Base-by-base conservation (phyloP, 148 eudicot species). In the Polygonum aviculare region DNA sequence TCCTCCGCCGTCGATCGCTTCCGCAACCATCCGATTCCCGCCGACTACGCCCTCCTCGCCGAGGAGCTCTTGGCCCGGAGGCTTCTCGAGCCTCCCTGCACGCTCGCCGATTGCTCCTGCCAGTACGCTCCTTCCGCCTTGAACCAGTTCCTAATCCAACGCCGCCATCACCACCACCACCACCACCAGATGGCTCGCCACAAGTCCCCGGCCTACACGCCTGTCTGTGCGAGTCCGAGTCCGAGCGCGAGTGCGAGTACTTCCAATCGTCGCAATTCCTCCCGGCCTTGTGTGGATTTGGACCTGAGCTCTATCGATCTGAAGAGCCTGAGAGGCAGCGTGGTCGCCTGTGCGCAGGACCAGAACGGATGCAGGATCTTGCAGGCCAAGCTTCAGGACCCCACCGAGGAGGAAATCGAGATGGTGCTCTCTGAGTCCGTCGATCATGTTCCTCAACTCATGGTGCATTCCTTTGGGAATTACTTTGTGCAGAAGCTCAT, bases 401-500 rank as follows among this genome's bases (percentile, higher is more conserved):
- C 82, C 11, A 74, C 48, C 60, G 82, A 77, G 59, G 84, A 84
- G n/a, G 84, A 88, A 12, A 55, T 51, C n/a, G 63, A 51, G 75
- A 82, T 80, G 9, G 76, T 88, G 26, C 78, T 88, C 57, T 51
- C 62, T 54, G 91, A 84, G 81, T 77, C 86, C 44, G 77, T 86
- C 67, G 77, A 71, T 76, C 81, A 81, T 80, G 76, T 84, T 0
- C 81, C 75, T 63, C 86, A 88, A 18, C 85, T 88, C 41, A 86
- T 83, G 86, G 76, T 73, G 65, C 78, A 88, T 72, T 84, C 87
- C 4, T 86, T 88, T 72, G 91, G 87, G 9, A 88, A 89, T 75
- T 85, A 89, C 75, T 88, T 89, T 54, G 80, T 89, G 80, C 90
- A 89, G 31, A 89, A 87, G 60, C 79, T 89, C 11, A 62, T 86